phyloP scores from a whole-genome alignment of 495 filamentous ascomycete genomes.

The Talaromyces adpressus region DNA sequence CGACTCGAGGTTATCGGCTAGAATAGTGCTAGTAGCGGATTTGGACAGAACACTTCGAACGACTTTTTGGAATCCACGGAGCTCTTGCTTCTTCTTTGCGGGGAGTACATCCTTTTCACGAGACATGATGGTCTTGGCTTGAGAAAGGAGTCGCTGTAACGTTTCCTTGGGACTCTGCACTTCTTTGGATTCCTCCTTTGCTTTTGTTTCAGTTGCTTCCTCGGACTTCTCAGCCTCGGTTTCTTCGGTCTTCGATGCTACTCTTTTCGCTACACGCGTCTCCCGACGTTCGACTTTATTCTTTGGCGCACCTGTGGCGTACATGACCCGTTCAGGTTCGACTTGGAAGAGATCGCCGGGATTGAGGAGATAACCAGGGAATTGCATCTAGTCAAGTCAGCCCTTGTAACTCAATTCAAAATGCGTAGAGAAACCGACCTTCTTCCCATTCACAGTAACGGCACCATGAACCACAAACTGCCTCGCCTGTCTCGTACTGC shows the following conservation, averaged over 20 bases:
- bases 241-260: slow-evolving; percentile 16
- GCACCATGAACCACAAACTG: slow-evolving; percentile 90
- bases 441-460: slow-evolving; percentile 93
- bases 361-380: slow-evolving; percentile 92
- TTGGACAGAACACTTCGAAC: slow-evolving; percentile 47
- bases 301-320: slow-evolving; percentile 74
- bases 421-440: slow-evolving; percentile 44
- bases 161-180: slow-evolving; percentile 31
- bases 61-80: slow-evolving; percentile 50
- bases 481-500: slow-evolving; percentile 86
- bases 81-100: slow-evolving; percentile 56
- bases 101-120: slow-evolving; percentile 39
- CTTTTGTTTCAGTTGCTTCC: slow-evolving; percentile 15
- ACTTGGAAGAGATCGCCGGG: slow-evolving; percentile 98
- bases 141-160: slow-evolving; percentile 43
- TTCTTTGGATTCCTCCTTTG: slow-evolving; percentile 19
- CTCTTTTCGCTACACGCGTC: slow-evolving; percentile 23
- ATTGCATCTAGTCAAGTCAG: slow-evolving; percentile 59
- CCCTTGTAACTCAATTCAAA: background rate
- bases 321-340: slow-evolving; percentile 78
- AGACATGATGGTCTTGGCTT: slow-evolving; percentile 48
- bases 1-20: slow-evolving; percentile 42
- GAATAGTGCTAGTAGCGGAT: slow-evolving; percentile 31
- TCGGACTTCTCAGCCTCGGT: slow-evolving; percentile 17
- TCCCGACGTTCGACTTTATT: slow-evolving; percentile 39